Evolutionary conservation across 1,139 yeast genomes (phyloP).

Genomic region (Arxiozyma telluris): DNA sequence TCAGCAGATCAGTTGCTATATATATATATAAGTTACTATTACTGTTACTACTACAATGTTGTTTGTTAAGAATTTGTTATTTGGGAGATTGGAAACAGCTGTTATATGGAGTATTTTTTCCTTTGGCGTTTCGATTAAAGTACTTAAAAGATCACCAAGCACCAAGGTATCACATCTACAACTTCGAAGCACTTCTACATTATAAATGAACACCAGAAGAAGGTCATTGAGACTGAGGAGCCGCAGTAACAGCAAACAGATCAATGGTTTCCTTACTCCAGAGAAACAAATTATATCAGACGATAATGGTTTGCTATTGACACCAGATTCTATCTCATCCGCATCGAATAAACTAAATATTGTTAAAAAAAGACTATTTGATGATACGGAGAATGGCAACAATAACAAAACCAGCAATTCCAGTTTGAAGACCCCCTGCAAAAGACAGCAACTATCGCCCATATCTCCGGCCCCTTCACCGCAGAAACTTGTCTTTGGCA

Average conservation of each 20-base stretch:
- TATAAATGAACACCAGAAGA: conserved; percentile 9
- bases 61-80: no score
- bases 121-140: no score
- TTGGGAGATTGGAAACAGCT: no score
- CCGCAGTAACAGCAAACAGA: not conserved
- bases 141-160: no score
- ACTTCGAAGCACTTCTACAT: no score
- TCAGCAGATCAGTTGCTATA: no score
- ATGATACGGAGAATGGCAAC: not conserved
- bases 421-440: conserved; percentile 2
- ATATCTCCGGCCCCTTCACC: conserved; percentile 12
- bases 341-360: not conserved
- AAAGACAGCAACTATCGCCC: not conserved
- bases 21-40: no score
- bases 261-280: conserved; percentile 11
- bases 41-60: no score
- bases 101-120: no score
- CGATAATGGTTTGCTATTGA: conserved; percentile 2
- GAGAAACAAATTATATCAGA: conserved; percentile 5
- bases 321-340: conserved; percentile 1
- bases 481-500: conserved; percentile 19
- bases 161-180: no score
- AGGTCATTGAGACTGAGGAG: not conserved
- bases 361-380: conserved; percentile 3
- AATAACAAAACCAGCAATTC: not conserved